phyloP scores from a whole-genome alignment of 179 eudicot genomes.

The Actinidia polygama region DNA sequence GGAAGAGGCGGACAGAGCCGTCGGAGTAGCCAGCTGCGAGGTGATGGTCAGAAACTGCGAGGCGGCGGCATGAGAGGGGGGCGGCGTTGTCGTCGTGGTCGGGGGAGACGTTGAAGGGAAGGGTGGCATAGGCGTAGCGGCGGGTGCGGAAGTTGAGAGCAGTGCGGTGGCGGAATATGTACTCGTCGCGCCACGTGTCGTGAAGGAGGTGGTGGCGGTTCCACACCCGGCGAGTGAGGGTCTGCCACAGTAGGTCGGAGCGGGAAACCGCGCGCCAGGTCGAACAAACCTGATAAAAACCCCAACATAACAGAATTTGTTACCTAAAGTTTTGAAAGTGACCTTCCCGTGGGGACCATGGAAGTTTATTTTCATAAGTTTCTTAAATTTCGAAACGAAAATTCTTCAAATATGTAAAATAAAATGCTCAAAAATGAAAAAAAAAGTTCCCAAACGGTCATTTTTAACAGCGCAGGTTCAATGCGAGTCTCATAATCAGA shows the following conservation, averaged over 20 bases:
- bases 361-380: no score
- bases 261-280: conserved; percentile 85
- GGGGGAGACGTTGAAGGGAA: conserved; percentile 38
- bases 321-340: background rate
- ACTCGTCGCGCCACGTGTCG: conserved; percentile 78
- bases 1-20: conserved; percentile 73
- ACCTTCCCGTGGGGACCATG: no score
- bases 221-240: conserved; percentile 71
- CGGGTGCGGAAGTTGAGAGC: conserved; percentile 65
- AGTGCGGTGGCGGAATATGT: conserved; percentile 67
- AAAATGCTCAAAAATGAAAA: no score
- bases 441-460: no score
- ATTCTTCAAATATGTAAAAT: no score
- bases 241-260: conserved; percentile 85
- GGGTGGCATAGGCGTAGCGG: conserved; percentile 44
- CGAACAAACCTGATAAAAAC: conserved; percentile 63
- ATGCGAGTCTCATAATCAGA: no score
- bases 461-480: no score
- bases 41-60: conserved; percentile 55
- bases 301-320: background rate
- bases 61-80: conserved; percentile 68
- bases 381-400: no score
- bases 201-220: conserved; percentile 38
- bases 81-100: conserved; percentile 37
- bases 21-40: conserved; percentile 87